phyloP scores from a whole-genome alignment of 805 yeast genomes.

The Kodamaea kaohsiungensis region DNA sequence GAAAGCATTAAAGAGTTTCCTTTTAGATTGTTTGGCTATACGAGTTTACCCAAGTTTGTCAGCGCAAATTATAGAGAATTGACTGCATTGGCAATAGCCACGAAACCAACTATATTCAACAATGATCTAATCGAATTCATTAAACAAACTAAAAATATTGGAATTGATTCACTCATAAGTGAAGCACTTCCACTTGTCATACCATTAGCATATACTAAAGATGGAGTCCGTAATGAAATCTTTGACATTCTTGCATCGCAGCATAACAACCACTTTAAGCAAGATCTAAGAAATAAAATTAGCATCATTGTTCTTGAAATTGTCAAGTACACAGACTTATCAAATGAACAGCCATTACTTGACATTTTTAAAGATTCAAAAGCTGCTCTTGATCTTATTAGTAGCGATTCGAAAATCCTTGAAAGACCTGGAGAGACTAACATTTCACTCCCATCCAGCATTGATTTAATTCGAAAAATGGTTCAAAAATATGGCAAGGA shows the following conservation, averaged over 20 bases:
- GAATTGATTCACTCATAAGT: slow-evolving; percentile 20
- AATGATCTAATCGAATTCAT: slow-evolving; percentile 13
- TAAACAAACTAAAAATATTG: slow-evolving; percentile 16
- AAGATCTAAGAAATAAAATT: slow-evolving; percentile 25
- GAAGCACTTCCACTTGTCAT: slow-evolving; percentile 41
- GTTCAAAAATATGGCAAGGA: slow-evolving; percentile 21
- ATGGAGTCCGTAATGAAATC: slow-evolving; percentile 38
- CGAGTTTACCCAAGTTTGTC: slow-evolving; percentile 28
- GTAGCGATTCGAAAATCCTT: slow-evolving; percentile 5
- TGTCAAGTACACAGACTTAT: slow-evolving; percentile 41
- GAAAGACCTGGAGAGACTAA: slow-evolving; percentile 15
- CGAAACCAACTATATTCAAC: slow-evolving; percentile 15
- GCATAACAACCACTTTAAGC: slow-evolving; percentile 22
- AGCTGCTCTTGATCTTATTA: slow-evolving; percentile 9
- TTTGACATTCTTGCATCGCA: slow-evolving; percentile 17
- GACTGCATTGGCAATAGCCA: slow-evolving; percentile 34
- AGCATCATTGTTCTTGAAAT: slow-evolving; percentile 37
- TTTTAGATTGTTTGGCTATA: slow-evolving; percentile 38
- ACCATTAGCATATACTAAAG: slow-evolving; percentile 44
- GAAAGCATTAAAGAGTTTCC: slow-evolving; percentile 42
- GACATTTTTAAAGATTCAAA: slow-evolving; percentile 10
- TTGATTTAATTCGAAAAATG: slow-evolving; percentile 25
- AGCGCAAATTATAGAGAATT: slow-evolving; percentile 35
- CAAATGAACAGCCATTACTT: slow-evolving; percentile 23
- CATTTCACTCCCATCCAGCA: slow-evolving; percentile 27